Evolutionary conservation across 257 asterid species (phyloP).

Genomic region (Nicotiana otophora): DNA sequence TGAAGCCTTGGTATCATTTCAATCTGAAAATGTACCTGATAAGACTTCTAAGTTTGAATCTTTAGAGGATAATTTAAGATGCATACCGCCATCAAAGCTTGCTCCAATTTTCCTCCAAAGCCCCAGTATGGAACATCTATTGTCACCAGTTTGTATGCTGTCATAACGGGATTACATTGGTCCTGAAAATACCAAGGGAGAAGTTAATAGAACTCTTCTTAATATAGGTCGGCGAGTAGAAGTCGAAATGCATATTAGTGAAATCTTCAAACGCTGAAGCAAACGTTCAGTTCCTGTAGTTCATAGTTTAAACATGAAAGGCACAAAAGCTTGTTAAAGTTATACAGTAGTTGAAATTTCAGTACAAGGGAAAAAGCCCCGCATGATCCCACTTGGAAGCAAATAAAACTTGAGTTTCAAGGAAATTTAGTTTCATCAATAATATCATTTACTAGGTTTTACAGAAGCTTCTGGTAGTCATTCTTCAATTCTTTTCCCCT

Average conservation of each 20-base stretch:
- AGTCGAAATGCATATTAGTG: background rate
- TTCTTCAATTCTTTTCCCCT: background rate
- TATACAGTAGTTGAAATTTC: no score
- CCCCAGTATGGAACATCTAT: slow-evolving; percentile 88
- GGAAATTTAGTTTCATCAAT: background rate
- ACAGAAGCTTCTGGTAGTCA: background rate
- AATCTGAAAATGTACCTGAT: background rate
- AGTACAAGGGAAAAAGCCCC: background rate
- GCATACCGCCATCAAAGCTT: slow-evolving; percentile 66
- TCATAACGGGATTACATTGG: slow-evolving; percentile 68
- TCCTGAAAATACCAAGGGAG: slow-evolving; percentile 38
- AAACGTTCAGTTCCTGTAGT: no score
- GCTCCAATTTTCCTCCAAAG: slow-evolving; percentile 71
- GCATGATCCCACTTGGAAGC: background rate
- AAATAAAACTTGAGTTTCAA: background rate
- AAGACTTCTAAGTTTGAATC: background rate
- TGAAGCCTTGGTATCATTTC: background rate
- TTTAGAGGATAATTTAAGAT: slow-evolving; percentile 2
- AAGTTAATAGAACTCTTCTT: background rate
- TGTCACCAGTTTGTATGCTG: slow-evolving; percentile 87
- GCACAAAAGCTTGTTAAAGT: no score
- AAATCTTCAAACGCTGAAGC: no score
- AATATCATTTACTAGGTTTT: background rate
- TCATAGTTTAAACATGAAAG: no score
- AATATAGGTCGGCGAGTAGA: background rate